phyloP scores from a whole-genome alignment of 1,284 basidiomycete species.

The Stygiomarasmius scandens region DNA sequence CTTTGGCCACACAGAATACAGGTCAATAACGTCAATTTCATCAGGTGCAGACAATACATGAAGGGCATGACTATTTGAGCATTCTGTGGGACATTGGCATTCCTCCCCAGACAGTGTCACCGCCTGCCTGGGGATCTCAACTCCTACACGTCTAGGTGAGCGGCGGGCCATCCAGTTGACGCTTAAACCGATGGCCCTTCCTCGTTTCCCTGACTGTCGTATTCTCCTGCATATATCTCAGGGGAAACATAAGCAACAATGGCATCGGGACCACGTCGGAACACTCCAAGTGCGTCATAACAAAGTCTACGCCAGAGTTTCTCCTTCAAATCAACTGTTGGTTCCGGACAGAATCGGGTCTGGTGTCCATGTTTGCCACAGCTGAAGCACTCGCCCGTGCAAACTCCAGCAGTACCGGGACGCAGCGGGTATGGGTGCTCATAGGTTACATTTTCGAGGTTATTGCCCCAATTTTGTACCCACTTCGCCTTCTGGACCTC shows the following conservation, averaged over 20 bases:
- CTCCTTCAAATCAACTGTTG: neutral
- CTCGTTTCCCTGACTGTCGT: neutral
- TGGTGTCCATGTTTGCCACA: neutral
- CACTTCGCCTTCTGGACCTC: neutral
- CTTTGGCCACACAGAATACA: neutral
- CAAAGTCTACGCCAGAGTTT: neutral
- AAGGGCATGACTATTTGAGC: too few relatives aligned
- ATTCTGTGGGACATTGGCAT: too few relatives aligned
- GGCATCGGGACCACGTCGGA: neutral
- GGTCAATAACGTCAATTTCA: neutral
- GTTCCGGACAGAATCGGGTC: neutral
- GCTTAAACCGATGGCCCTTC: neutral
- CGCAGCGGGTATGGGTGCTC: neutral
- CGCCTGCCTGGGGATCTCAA: neutral
- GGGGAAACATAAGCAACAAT: neutral
- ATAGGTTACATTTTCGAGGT: neutral
- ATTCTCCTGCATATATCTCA: neutral
- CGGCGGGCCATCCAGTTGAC: neutral
- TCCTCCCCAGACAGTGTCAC: too few relatives aligned
- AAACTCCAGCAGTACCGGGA: neutral
- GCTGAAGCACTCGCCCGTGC: conserved; percentile 2
- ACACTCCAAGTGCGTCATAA: neutral
- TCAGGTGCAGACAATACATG: too few relatives aligned
- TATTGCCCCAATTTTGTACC: neutral
- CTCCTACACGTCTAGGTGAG: neutral